A percentile compares a stretch with the other conserved stretches of the same genome.
These are phyloP conservation scores for Plenodomus lindquistii DNA, from an alignment of 2,329 filamentous ascomycete species.

Conservation along the genomic window DNA sequence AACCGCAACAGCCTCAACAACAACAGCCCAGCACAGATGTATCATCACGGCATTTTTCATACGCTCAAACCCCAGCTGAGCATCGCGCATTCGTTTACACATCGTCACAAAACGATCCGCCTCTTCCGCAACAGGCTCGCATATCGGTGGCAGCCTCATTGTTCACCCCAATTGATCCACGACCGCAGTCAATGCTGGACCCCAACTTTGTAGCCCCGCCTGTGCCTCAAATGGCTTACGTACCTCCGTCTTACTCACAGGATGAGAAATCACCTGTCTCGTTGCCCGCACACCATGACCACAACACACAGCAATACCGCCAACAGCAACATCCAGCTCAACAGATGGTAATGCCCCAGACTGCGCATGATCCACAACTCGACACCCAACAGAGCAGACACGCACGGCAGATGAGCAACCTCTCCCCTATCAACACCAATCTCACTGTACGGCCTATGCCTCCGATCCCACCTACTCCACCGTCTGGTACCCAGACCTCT, in stretches of 20 bases:
- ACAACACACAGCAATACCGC: background rate
- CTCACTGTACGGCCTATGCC: conserved; percentile 23
- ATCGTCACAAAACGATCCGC: conserved; percentile 30
- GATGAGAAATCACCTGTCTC: conserved; percentile 31
- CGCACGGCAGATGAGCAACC: conserved; percentile 37
- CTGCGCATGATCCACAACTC: background rate
- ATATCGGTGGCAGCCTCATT: conserved; percentile 28
- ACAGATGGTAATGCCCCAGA: background rate
- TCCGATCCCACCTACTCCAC: conserved; percentile 32
- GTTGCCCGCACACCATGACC: conserved; percentile 8
- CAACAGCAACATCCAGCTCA: background rate
- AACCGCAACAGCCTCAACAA: conserved; percentile 14
- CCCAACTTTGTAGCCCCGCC: conserved; percentile 27
- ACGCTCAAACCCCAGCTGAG: conserved; percentile 42
- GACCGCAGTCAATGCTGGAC: conserved; percentile 31
- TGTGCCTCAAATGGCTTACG: conserved; percentile 26
- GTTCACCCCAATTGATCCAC: conserved; percentile 29
- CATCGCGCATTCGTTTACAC: conserved; percentile 33
- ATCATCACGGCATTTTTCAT: conserved; percentile 37
- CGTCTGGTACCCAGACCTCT: conserved; percentile 24
- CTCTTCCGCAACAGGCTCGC: conserved; percentile 22
- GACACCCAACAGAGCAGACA: conserved; percentile 28
- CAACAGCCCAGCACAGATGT: conserved; percentile 20
- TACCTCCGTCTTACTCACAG: conserved; percentile 22
- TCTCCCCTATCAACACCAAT: conserved; percentile 39